A percentile compares a stretch with the other conserved stretches of the same genome.
Evolutionary conservation across 768 basidiomycete species (phyloP).

Genomic region (Grammothele lineata): DNA sequence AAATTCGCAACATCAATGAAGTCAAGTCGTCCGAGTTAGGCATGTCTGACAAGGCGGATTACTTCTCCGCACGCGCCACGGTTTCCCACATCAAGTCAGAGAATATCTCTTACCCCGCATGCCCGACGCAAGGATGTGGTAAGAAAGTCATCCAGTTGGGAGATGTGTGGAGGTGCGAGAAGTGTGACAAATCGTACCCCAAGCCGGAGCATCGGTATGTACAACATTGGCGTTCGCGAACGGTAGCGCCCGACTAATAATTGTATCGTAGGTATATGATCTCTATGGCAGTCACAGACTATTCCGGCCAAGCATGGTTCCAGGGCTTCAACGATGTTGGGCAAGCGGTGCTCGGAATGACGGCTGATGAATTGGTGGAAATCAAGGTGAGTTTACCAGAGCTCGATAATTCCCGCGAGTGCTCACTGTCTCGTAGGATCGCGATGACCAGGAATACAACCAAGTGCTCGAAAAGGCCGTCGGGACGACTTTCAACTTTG

Average conservation of each 20-base stretch:
- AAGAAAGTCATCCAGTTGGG: slow-evolving; percentile 80
- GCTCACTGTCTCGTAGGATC: slow-evolving; percentile 38
- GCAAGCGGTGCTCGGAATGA: slow-evolving; percentile 64
- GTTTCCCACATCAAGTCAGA: slow-evolving; percentile 85
- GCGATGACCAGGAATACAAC: slow-evolving; percentile 55
- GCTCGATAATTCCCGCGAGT: background rate
- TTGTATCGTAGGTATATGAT: slow-evolving; percentile 74
- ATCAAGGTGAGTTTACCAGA: slow-evolving; percentile 53
- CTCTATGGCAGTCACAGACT: slow-evolving; percentile 83
- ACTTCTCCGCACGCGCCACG: slow-evolving; percentile 77
- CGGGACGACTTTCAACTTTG: slow-evolving; percentile 75
- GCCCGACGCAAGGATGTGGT: slow-evolving; percentile 72
- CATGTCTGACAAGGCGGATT: slow-evolving; percentile 71
- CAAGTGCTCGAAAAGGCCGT: slow-evolving; percentile 57
- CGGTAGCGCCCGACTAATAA: too few relatives aligned
- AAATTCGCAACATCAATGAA: slow-evolving; percentile 69
- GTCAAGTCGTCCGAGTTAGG: slow-evolving; percentile 78
- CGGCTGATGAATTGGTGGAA: slow-evolving; percentile 73
- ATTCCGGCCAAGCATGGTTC: slow-evolving; percentile 87
- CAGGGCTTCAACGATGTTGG: slow-evolving; percentile 96
- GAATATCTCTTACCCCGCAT: slow-evolving; percentile 85
- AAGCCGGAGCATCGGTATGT: slow-evolving; percentile 62
- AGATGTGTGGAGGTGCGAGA: slow-evolving; percentile 90
- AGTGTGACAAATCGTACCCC: slow-evolving; percentile 70
- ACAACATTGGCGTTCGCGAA: too few relatives aligned